Evolutionary conservation across 495 filamentous ascomycete genomes (phyloP).

Genomic region (Xylaria castorea): DNA sequence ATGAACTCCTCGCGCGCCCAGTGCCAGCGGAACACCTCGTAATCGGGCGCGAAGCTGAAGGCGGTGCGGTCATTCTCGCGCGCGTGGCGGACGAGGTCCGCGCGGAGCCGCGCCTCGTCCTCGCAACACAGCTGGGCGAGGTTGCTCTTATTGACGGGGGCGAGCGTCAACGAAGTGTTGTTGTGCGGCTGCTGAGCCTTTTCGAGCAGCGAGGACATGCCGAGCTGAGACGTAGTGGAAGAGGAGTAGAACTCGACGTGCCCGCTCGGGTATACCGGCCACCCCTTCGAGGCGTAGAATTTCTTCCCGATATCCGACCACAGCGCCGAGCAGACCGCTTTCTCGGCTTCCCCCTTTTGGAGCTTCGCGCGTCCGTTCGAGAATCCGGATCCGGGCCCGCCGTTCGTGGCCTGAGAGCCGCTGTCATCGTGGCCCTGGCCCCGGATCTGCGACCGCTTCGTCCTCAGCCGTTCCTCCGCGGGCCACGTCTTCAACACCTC

Average conservation of each 20-base stretch:
- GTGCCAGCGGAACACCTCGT: conserved; percentile 82
- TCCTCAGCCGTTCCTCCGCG: conserved; percentile 26
- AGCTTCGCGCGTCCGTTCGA: conserved; percentile 12
- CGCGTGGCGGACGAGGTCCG: conserved; percentile 39
- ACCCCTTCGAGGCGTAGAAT: conserved; percentile 87
- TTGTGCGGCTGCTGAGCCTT: background rate
- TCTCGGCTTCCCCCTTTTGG: conserved; percentile 43
- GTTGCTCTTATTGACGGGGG: conserved; percentile 56
- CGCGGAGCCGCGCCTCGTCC: conserved; percentile 61
- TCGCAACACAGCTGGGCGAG: conserved; percentile 61
- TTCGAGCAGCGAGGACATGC: conserved; percentile 20
- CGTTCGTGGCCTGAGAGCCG: background rate
- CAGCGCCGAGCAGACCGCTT: conserved; percentile 70
- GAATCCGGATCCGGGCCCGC: background rate
- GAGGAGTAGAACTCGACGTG: conserved; percentile 67
- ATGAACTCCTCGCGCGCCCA: conserved; percentile 87
- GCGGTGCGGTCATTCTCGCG: conserved; percentile 44
- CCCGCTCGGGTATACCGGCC: conserved; percentile 72
- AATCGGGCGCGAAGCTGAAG: conserved; percentile 76
- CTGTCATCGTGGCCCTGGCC: background rate
- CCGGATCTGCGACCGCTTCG: conserved; percentile 2
- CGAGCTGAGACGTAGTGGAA: conserved; percentile 11
- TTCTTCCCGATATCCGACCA: conserved; percentile 95
- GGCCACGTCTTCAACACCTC: conserved; percentile 42
- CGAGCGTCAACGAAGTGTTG: conserved; percentile 28